Percentiles rank a stretch among this genome's conserved stretches.
These are phyloP conservation scores for Cladosporium sp. DNA, from an alignment of 2,329 filamentous ascomycete genomes.

Conservation along the genomic window DNA sequence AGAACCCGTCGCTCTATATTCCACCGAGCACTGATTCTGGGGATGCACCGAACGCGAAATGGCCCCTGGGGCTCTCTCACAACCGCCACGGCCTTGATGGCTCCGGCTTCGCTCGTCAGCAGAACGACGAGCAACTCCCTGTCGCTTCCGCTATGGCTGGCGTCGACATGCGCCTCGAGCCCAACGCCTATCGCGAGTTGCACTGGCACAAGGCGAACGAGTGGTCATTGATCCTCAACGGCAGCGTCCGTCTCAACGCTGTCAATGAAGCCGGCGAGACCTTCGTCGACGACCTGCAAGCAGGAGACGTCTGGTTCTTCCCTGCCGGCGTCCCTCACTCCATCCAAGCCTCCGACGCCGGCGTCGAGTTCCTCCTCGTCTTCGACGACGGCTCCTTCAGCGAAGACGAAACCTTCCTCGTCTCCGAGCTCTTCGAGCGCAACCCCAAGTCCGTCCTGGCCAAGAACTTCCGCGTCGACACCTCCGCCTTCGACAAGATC, in stretches of 20 bases:
- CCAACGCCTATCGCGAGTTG: constrained; percentile 30
- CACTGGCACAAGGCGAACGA: constrained; percentile 32
- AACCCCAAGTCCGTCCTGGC: constrained; percentile 34
- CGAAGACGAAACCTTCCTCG: constrained; percentile 55
- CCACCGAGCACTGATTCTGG: constrained; percentile 36
- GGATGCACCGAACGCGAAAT: constrained; percentile 35
- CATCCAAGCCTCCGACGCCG: constrained; percentile 42
- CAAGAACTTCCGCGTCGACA: constrained; percentile 37
- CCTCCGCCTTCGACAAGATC: constrained; percentile 30
- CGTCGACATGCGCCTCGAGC: constrained; percentile 35
- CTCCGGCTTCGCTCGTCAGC: constrained; percentile 38
- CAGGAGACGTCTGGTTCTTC: constrained; percentile 23
- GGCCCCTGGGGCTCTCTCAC: constrained; percentile 37
- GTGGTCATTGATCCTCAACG: constrained; percentile 28
- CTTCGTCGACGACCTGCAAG: constrained; percentile 28
- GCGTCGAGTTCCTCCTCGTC: constrained; percentile 54
- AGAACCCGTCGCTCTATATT: constrained; percentile 36
- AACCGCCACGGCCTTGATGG: constrained; percentile 35
- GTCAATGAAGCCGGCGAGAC: constrained; percentile 29
- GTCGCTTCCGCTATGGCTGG: constrained; percentile 38
- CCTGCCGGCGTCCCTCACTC: constrained; percentile 25
- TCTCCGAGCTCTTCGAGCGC: constrained; percentile 34
- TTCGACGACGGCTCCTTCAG: constrained; percentile 54
- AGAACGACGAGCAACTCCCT: constrained; percentile 34
- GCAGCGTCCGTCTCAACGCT: constrained; percentile 24